Evolutionary conservation across 768 basidiomycete species (phyloP), one percentile per base, ranked within the genome.

Genomic region (Punctularia strigosozonata): DNA sequence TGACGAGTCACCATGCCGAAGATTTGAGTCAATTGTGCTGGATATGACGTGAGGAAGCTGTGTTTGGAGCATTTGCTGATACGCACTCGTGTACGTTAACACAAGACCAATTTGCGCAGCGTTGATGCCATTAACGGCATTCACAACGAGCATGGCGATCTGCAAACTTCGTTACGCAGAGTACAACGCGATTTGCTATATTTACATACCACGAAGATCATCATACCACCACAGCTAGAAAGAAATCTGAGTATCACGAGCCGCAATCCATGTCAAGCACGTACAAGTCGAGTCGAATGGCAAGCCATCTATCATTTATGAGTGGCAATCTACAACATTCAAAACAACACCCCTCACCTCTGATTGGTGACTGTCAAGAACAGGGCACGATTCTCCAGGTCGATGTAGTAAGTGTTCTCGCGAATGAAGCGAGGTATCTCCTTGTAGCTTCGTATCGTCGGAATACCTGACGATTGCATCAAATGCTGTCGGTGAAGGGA

Each of bases 361-460:
- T 85, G 80, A 46, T 81, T 80, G 4, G 76, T 71, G 25, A 76
- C 68, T 0, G 75, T 76, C 19, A 84, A 53, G 43, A 72, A 71
- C 32, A 81, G 64, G 0, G 82, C 81, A 17, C 85, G 68, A 48
- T 84, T 75, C 57, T 88, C 81, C 13, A 83, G 64, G 51, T 87
- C 82, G 39, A 82, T 71, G 50, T 72, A 74, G 31, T 69, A 66
- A 46, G 71, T 65, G 50, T 86, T 86, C 34, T 78, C 71, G 10
- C 59, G 53, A 18, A 79, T 57, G 58, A 87, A 90, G 7, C 79
- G 66, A 0, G 60, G 51, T 2, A 70, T 63, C 48, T 73, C 73
- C 24, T 78, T 76, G 46, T 83, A 90, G 25, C 80, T 80, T 24
- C 85, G 71, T 34, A 86, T 75, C 4, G 80, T 84, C 0, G 75